Evolutionary conservation across 805 yeast species (phyloP), one percentile per base, ranked within the genome.

Genomic region (Alloascoidea hylecoeti): DNA sequence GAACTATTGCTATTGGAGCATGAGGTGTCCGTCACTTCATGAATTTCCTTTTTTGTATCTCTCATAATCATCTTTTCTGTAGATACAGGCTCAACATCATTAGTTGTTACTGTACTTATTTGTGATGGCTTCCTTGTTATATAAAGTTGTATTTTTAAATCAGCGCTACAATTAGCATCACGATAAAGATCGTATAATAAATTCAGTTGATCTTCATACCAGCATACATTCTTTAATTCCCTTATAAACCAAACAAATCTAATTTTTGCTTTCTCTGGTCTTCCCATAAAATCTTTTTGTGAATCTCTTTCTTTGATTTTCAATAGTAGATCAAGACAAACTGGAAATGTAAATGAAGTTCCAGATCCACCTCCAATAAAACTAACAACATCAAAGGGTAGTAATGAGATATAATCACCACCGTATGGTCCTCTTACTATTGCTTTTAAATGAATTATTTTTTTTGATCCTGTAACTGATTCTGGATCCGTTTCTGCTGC

Each of bases 331-430:
- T 63, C 65, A 28, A 67, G 47, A 5, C 68, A 65, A 1, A 65
- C 57, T 1, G 74, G 72, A 37, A 68, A 56, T 1, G 59, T 53
- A 46, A 63, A 67, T 0, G 72, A 60, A 2, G 60, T 64, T 2
- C 74, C 73, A 1, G 66, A 56, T 2, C 72, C 73, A 1, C 67
- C 66, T 12, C 59, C 53, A 18, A 68, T 45, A 38, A 68, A 63
- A 3, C 61, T 37, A 9, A 49, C 50, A 12, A 60, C 42, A 38
- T 68, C 71, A 43, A 68, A 68, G 3, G 57, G 51, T n/a, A 56
- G 49, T 27, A 68, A 54, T 1, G 68, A 64, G 38, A 62, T 68
- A 36, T 51, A 54, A 15, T 50, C 52, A 2, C 59, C 68, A 0
- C 71, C 70, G 41, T 55, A 61, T 0, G 74, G 72, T 0, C 74